Evolutionary conservation across 148 eudicot species (phyloP).

Genomic region (Cornus controversa): DNA sequence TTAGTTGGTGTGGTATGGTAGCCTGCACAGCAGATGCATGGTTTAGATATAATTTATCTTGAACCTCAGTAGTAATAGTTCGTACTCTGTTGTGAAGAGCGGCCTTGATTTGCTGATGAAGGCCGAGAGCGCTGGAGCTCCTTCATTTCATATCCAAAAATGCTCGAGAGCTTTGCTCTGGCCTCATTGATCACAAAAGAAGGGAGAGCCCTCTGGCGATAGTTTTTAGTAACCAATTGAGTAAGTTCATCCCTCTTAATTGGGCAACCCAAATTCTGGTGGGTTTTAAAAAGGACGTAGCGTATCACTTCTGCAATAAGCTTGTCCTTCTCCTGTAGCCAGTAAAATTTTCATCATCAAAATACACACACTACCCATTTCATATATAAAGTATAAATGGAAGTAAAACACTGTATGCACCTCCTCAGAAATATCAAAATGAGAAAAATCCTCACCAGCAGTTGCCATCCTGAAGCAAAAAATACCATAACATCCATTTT

Average conservation of each 20-base stretch:
- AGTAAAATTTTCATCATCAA: constrained; percentile 2
- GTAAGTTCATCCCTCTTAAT: constrained; percentile 84
- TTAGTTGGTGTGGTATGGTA: neutral
- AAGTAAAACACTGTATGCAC: constrained; percentile 22
- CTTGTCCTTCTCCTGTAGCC: constrained; percentile 71
- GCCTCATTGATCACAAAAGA: constrained; percentile 80
- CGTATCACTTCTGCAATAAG: constrained; percentile 83
- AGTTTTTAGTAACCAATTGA: constrained; percentile 68
- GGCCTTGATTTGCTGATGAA: constrained; percentile 46
- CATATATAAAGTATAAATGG: neutral
- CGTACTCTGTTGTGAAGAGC: constrained; percentile 67
- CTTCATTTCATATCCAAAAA: constrained; percentile 86
- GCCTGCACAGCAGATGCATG: neutral
- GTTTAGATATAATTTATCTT: neutral
- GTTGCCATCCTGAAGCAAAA: constrained; percentile 45
- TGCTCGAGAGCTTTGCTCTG: constrained; percentile 60
- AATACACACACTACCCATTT: neutral
- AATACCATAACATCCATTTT: neutral
- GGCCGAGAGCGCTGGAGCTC: constrained; percentile 81
- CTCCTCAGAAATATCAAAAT: constrained; percentile 69
- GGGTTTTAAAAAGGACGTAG: constrained; percentile 74
- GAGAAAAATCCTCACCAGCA: constrained; percentile 48
- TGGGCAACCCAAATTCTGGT: constrained; percentile 84
- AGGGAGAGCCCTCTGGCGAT: constrained; percentile 72
- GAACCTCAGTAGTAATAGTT: neutral